Conservation (phyloP, 1,284 basidiomycete genomes). For the Heterobasidion parviporum region DNA sequence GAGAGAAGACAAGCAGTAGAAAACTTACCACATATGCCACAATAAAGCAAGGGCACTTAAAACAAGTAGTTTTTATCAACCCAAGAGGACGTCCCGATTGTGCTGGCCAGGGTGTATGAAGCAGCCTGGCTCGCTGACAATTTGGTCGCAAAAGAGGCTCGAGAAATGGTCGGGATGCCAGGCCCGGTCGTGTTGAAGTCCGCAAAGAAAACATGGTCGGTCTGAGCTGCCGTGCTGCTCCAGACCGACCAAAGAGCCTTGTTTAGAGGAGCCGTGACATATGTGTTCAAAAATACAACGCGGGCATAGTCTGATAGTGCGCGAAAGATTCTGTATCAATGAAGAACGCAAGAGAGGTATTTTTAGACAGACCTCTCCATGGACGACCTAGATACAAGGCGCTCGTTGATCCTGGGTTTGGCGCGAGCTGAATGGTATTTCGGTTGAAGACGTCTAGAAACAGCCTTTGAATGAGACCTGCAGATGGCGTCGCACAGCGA, state of each 20-base stretch:
- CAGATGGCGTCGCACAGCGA: too few species aligned
- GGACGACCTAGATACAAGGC: slow-evolving; percentile 38
- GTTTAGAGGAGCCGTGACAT: slow-evolving; percentile 32
- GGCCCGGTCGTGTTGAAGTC: slow-evolving; percentile 37
- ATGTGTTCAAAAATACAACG: slow-evolving; percentile 22
- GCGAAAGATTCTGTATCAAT: neutral
- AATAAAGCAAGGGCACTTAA: slow-evolving; percentile 5
- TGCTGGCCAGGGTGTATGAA: slow-evolving; percentile 31
- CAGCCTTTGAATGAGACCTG: too few species aligned
- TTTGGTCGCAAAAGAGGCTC: slow-evolving; percentile 32
- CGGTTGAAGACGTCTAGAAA: slow-evolving; percentile 36
- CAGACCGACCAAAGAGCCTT: slow-evolving; percentile 40
- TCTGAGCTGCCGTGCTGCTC: slow-evolving; percentile 28
- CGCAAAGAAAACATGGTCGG: slow-evolving; percentile 35
- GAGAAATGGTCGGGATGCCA: slow-evolving; percentile 24
- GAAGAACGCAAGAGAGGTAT: neutral
- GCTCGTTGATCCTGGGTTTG: slow-evolving; percentile 22
- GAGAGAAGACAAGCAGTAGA: too few species aligned
- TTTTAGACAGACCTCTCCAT: slow-evolving; percentile 24
- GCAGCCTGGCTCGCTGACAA: slow-evolving; percentile 27
- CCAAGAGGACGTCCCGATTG: slow-evolving; percentile 38
- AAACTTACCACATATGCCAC: too few species aligned
- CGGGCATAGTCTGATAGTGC: slow-evolving; percentile 15
- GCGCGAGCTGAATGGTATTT: slow-evolving; percentile 38
- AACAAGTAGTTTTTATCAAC: slow-evolving; percentile 34